These are phyloP conservation scores for Austroboletus eburneus DNA, from an alignment of 768 basidiomycete genomes.

Conservation along the genomic window DNA sequence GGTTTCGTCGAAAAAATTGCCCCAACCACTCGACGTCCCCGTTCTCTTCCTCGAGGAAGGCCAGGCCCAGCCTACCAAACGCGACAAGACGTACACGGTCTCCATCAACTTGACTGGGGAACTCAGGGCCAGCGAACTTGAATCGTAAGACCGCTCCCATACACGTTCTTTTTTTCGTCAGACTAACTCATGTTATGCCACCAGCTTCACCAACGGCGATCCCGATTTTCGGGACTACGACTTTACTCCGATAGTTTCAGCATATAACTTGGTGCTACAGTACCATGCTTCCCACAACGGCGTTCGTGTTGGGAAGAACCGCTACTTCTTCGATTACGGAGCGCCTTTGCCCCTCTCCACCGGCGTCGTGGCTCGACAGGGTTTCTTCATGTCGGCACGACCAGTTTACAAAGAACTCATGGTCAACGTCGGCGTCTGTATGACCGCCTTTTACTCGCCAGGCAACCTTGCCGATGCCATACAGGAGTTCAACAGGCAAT, in stretches of 20 bases:
- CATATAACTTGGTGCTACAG: constrained; percentile 46
- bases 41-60: constrained; percentile 41
- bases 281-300: constrained; percentile 41
- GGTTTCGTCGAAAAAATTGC: constrained; percentile 37
- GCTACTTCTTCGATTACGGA: constrained; percentile 42
- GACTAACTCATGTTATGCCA: not conserved
- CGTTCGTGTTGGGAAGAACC: constrained; percentile 46
- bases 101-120: constrained; percentile 31
- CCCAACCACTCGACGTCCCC: constrained; percentile 31
- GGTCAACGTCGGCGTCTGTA: constrained; percentile 53
- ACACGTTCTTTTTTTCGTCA: too few species aligned
- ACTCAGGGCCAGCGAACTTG: constrained; percentile 28
- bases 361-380: constrained; percentile 43
- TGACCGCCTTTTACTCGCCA: constrained; percentile 52
- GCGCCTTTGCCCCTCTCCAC: constrained; percentile 28
- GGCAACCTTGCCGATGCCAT: constrained; percentile 64
- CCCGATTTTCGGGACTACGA: constrained; percentile 37
- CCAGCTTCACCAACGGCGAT: constrained; percentile 40
- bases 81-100: constrained; percentile 36
- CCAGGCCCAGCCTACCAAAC: constrained; percentile 28
- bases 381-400: constrained; percentile 50
- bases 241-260: constrained; percentile 39
- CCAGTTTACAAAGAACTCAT: constrained; percentile 46
- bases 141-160: constrained; percentile 33
- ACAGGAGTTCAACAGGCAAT: constrained; percentile 39